Evolutionary conservation across 2,329 filamentous ascomycete genomes (phyloP).

Genomic region (Laburnicola sp.): DNA sequence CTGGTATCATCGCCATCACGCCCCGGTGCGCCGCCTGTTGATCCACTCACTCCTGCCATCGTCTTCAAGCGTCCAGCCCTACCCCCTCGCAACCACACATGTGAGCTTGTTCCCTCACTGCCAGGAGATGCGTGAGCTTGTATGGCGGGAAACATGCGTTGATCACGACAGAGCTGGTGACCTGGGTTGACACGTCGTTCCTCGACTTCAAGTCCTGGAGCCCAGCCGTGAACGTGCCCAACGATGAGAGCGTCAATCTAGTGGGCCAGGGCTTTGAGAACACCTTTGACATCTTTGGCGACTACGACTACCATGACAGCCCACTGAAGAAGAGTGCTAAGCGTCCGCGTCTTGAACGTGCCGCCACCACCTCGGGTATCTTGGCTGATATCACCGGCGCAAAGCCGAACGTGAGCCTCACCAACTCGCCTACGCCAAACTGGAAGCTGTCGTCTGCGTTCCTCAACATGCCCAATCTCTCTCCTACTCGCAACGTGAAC

Average conservation of each 20-base stretch:
- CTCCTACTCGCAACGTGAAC: slow-evolving; percentile 32
- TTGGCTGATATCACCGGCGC: slow-evolving; percentile 63
- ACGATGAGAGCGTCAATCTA: slow-evolving; percentile 60
- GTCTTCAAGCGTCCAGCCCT: slow-evolving; percentile 72
- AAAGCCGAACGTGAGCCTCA: slow-evolving; percentile 54
- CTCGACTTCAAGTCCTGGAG: slow-evolving; percentile 56
- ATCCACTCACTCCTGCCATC: slow-evolving; percentile 80
- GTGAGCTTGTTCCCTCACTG: too few relatives aligned
- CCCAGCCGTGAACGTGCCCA: slow-evolving; percentile 64
- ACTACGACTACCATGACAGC: slow-evolving; percentile 58
- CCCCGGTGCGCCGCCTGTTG: slow-evolving; percentile 44
- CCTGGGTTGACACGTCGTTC: slow-evolving; percentile 57
- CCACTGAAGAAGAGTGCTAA: slow-evolving; percentile 68
- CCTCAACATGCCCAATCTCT: slow-evolving; percentile 42
- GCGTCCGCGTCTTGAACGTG: slow-evolving; percentile 64
- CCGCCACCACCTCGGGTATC: slow-evolving; percentile 63
- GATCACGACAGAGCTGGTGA: too few relatives aligned
- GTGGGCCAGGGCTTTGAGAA: slow-evolving; percentile 52
- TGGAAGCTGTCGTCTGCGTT: slow-evolving; percentile 42
- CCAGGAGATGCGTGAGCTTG: slow-evolving; percentile 76
- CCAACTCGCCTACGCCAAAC: slow-evolving; percentile 38
- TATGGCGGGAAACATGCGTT: too few relatives aligned
- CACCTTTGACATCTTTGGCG: slow-evolving; percentile 66
- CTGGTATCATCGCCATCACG: slow-evolving; percentile 49
- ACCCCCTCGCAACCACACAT: too few relatives aligned